These are phyloP conservation scores for Magnusiomyces tetraspermus DNA, from an alignment of 1,139 yeast genomes.

Conservation along the genomic window DNA sequence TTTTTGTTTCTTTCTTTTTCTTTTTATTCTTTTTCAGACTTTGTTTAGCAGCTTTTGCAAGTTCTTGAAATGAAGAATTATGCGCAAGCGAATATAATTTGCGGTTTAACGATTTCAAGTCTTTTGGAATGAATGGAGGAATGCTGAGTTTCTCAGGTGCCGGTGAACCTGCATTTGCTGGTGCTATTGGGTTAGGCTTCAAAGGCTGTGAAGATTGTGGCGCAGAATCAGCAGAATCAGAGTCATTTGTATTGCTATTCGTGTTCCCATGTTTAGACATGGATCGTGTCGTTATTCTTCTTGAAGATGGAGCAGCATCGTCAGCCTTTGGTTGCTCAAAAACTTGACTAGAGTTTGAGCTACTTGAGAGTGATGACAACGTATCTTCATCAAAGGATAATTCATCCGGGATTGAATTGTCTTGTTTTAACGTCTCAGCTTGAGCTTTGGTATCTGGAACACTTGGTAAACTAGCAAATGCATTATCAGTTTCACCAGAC, in stretches of 20 bases:
- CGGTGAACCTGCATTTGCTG: not conserved
- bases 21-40: constrained; percentile 17
- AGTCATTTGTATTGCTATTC: not conserved
- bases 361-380: too few species aligned
- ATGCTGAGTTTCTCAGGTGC: not conserved
- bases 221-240: not conserved
- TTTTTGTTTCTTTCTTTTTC: too few species aligned
- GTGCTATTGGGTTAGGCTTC: not conserved
- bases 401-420: too few species aligned
- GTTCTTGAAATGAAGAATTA: constrained; percentile 15
- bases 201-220: not conserved
- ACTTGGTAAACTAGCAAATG: too few species aligned
- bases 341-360: too few species aligned
- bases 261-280: not conserved
- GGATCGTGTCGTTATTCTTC: not conserved
- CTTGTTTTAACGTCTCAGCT: too few species aligned
- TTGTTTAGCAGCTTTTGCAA: constrained; percentile 15
- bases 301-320: not conserved
- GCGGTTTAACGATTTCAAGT: not conserved
- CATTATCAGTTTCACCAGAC: not conserved
- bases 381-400: too few species aligned
- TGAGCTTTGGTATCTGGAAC: too few species aligned
- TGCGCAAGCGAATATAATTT: constrained; percentile 12
- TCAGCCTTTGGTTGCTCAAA: not conserved
- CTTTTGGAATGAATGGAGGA: not conserved